Conservation (phyloP, 1,284 basidiomycete genomes). For the Heterobasidion occidentale region DNA sequence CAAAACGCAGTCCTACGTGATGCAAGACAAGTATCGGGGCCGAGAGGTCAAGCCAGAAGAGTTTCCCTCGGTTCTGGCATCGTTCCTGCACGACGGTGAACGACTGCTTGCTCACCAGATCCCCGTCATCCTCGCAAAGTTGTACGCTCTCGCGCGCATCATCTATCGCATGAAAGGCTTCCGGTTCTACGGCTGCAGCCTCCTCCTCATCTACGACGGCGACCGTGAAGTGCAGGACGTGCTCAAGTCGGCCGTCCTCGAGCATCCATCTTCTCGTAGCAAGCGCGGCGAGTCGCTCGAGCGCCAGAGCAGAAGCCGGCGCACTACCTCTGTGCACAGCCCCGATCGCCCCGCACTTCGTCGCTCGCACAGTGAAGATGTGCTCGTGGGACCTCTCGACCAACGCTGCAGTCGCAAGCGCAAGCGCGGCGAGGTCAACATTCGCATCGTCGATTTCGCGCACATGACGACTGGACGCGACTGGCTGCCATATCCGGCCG, state of each 20-base stretch:
- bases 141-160: slow-evolving; percentile 92
- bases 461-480: slow-evolving; percentile 96
- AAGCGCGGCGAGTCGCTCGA: slow-evolving; percentile 76
- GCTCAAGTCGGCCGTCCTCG: slow-evolving; percentile 52
- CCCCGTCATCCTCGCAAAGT: slow-evolving; percentile 83
- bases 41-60: slow-evolving; percentile 83
- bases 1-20: slow-evolving; percentile 73
- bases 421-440: slow-evolving; percentile 87
- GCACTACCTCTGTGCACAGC: slow-evolving; percentile 20
- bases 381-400: slow-evolving; percentile 55
- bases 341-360: slow-evolving; percentile 42
- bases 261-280: slow-evolving; percentile 62
- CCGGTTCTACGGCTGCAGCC: slow-evolving; percentile 95
- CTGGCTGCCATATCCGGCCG: slow-evolving; percentile 63
- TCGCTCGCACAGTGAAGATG: slow-evolving; percentile 70
- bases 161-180: slow-evolving; percentile 85
- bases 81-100: slow-evolving; percentile 85
- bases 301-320: slow-evolving; percentile 33
- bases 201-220: slow-evolving; percentile 97
- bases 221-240: slow-evolving; percentile 80
- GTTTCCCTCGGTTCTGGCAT: slow-evolving; percentile 75
- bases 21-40: slow-evolving; percentile 96
- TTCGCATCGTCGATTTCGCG: slow-evolving; percentile 97
- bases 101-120: slow-evolving; percentile 87
- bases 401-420: slow-evolving; percentile 53